These are phyloP conservation scores for Fusarium kyushuense DNA, from an alignment of 2,329 filamentous ascomycete species.

Conservation along the genomic window DNA sequence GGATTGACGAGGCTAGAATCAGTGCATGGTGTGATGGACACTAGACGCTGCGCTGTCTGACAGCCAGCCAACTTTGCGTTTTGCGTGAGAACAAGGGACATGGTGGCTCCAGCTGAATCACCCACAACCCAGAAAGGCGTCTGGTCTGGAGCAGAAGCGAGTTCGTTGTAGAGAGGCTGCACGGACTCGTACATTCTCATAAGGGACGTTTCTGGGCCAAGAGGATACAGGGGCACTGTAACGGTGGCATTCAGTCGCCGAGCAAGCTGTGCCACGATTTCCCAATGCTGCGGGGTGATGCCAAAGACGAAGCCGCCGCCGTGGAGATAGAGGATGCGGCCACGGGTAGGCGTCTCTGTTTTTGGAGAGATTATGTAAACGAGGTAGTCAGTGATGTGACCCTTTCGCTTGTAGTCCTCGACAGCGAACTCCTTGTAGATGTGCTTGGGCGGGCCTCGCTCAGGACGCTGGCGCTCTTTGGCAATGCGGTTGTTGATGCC, in stretches of 20 bases:
- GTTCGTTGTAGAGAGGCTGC: constrained; percentile 50
- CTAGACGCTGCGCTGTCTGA: constrained; percentile 46
- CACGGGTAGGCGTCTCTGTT: constrained; percentile 46
- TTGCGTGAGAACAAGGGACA: constrained; percentile 50
- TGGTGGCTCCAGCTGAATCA: constrained; percentile 50
- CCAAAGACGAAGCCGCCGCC: constrained; percentile 51
- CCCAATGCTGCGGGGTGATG: constrained; percentile 48
- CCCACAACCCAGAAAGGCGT: constrained; percentile 50
- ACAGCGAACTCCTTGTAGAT: constrained; percentile 46
- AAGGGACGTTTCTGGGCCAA: constrained; percentile 50
- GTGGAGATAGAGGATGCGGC: constrained; percentile 51
- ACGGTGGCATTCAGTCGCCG: constrained; percentile 49
- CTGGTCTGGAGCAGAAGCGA: constrained; percentile 46
- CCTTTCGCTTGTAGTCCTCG: constrained; percentile 41
- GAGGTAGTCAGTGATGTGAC: constrained; percentile 23
- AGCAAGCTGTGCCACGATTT: constrained; percentile 45
- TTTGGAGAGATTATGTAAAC: constrained; percentile 51
- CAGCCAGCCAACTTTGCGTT: constrained; percentile 44
- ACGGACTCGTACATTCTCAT: constrained; percentile 50
- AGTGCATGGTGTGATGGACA: constrained; percentile 49
- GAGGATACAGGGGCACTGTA: constrained; percentile 51
- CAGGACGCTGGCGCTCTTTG: constrained; percentile 37
- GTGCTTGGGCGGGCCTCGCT: constrained; percentile 40
- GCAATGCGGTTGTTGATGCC: constrained; percentile 45
- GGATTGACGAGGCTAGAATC: constrained; percentile 49